Base-by-base conservation (phyloP, 2,329 filamentous ascomycete genomes). In the Calonectria hongkongensis region DNA sequence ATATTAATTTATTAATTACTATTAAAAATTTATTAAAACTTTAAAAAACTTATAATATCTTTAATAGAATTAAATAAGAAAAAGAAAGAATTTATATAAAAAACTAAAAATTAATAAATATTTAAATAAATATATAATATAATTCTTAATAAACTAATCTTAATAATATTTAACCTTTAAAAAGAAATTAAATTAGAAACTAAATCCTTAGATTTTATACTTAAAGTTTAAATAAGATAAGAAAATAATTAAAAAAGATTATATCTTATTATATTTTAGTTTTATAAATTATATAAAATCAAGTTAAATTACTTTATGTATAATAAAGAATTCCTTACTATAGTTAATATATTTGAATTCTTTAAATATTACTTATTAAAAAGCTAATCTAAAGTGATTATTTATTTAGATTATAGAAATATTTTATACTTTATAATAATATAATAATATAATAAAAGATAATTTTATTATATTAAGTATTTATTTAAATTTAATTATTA, bases 351-450 rank as follows among this genome's bases (percentile, higher is more conserved):
- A n/a, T n/a, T n/a, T n/a, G n/a, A n/a, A n/a, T n/a, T n/a, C n/a
- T n/a, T n/a, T n/a, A n/a, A n/a, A n/a, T n/a, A n/a, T n/a, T n/a
- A n/a, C n/a, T n/a, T n/a, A n/a, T n/a, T n/a, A n/a, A n/a, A n/a
- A n/a, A n/a, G n/a, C n/a, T n/a, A 66, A 75, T 7, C 45, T 27
- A 79, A 79, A n/a, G n/a, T n/a, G n/a, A n/a, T n/a, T n/a, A n/a
- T n/a, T n/a, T n/a, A 12, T 75, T 79, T 51, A 67, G 56, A 77
- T 39, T 75, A 80, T 75, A 75, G 78, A 25, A 79, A 80, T 71
- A 79, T 75, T 33, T 58, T 15, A 16, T 71, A 73, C 6, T 76
- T 78, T 60, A 43, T 21, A 15, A 78, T 43, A 39, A 76, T 41
- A 1, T 70, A 76, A 72, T n/a, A 77, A 66, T 56, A 75, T n/a